Evolutionary conservation across 306 rosid species (phyloP), one percentile per base, ranked within the genome.

Genomic region (Glycine tomentella): DNA sequence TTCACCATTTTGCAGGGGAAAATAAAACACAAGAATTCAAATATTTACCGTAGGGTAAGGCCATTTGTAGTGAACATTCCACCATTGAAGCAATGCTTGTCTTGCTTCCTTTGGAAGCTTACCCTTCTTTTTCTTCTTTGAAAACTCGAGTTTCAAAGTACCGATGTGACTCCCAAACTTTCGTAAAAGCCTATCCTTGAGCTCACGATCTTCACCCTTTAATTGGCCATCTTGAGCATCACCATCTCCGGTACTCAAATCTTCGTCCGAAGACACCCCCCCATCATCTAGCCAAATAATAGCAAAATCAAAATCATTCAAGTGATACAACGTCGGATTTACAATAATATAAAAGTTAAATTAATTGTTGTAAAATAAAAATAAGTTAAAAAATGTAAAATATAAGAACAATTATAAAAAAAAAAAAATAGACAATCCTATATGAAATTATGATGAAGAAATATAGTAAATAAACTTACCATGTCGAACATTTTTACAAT

Each of bases 81-180:
- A 95, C 99, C 99, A 95, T 38, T 91, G 93, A 57, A 95, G 87
- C 34, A 95, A 85, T 1, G 83, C 77, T 80, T 90, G 96, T 76
- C 98, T 87, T n/a, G 98, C 99, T 83, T 95, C 99, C 84, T 92
- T 93, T 0, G 99, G 99, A 25, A 93, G 87, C 90, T 95, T 95
- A 81, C 97, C 99, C 76, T 93, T 95, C 86, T 93, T 90, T 85
- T 91, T 95, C 86, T 91, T 91, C 86, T 95, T 95, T 4, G 99
- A 90, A 69, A 95, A 95, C 61, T 91, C 97, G 50, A 88, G 84
- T 83, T 95, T 95, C 80, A 95, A 86, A 59, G 86, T 85, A 42
- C 98, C 81, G 82, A 95, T 91, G 72, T 90, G 97, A 77, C 93
- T 84, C 52, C 99, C 99, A 88, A 90, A 95, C 85, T 84, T 90